Conservation (phyloP, 2,329 filamentous ascomycete genomes). For the Talaromyces sp. region DNA sequence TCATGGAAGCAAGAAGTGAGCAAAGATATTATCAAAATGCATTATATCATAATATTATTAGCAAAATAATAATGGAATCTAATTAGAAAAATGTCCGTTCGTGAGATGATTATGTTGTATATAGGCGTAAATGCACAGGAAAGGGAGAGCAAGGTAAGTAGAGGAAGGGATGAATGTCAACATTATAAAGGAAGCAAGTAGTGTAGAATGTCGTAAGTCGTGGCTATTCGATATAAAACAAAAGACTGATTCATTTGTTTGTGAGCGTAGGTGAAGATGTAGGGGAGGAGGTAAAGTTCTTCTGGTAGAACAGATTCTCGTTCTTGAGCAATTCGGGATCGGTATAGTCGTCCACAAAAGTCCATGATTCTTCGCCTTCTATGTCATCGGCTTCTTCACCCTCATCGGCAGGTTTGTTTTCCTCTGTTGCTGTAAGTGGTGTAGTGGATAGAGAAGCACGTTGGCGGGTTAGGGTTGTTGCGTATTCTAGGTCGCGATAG, state of each 20-base stretch:
- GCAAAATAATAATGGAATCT: not conserved
- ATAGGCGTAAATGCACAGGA: not conserved
- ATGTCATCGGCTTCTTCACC: constrained; percentile 10
- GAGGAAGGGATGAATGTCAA: not conserved
- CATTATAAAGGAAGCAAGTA: not conserved
- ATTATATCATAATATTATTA: not conserved
- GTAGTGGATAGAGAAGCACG: constrained; percentile 36
- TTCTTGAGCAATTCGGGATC: constrained; percentile 43
- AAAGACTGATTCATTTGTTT: not conserved
- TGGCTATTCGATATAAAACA: not conserved
- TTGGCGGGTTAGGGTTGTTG: constrained; percentile 74
- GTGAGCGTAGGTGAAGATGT: not conserved
- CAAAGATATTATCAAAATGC: not conserved
- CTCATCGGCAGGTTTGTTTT: constrained; percentile 21
- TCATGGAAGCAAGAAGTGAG: not conserved
- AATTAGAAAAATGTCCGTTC: not conserved
- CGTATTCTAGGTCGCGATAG: constrained; percentile 93
- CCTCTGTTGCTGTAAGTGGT: constrained; percentile 31
- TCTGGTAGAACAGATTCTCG: not conserved
- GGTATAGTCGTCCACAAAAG: constrained; percentile 68
- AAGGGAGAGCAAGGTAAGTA: not conserved
- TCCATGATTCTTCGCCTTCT: constrained; percentile 79
- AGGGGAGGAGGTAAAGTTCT: not conserved
- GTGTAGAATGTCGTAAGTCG: not conserved
- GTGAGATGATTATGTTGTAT: constrained; percentile 1